These are phyloP conservation scores for Cladorrhinum sp. DNA, from an alignment of 2,329 filamentous ascomycete species.

Conservation along the genomic window DNA sequence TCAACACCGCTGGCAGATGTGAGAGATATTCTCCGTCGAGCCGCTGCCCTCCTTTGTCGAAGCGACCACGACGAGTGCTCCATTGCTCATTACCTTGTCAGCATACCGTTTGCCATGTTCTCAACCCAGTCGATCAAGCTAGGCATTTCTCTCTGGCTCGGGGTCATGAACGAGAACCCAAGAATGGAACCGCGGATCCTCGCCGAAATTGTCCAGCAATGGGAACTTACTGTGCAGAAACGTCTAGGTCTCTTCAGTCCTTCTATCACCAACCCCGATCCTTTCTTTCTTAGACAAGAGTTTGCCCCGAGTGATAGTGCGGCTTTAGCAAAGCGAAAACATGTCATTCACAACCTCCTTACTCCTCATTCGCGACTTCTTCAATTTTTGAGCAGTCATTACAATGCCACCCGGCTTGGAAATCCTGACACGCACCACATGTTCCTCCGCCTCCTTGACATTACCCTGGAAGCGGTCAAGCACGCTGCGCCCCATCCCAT, in stretches of 20 bases:
- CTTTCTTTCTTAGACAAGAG: constrained; percentile 87
- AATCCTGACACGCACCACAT: constrained; percentile 77
- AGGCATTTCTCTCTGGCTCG: constrained; percentile 92
- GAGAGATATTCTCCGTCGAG: constrained; percentile 76
- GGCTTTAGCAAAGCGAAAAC: constrained; percentile 69
- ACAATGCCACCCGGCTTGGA: constrained; percentile 85
- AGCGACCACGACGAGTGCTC: constrained; percentile 71
- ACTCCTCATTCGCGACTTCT: constrained; percentile 82
- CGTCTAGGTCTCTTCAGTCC: constrained; percentile 78
- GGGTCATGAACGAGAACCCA: constrained; percentile 94
- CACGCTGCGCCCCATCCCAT: constrained; percentile 75
- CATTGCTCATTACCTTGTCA: constrained; percentile 82
- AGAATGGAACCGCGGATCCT: constrained; percentile 82
- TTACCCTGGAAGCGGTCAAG: constrained; percentile 73
- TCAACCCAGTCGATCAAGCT: constrained; percentile 94
- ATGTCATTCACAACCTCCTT: constrained; percentile 76
- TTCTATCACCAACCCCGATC: constrained; percentile 70
- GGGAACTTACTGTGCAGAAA: constrained; percentile 78
- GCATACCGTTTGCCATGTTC: constrained; percentile 89
- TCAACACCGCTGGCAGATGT: constrained; percentile 70
- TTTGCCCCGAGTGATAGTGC: constrained; percentile 87
- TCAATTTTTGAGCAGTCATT: constrained; percentile 91
- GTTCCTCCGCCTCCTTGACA: constrained; percentile 76
- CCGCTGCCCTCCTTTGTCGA: constrained; percentile 81
- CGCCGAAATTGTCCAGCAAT: constrained; percentile 82